Evolutionary conservation across 1,284 basidiomycete genomes (phyloP).

Genomic region (Cutaneotrichosporon sp.): DNA sequence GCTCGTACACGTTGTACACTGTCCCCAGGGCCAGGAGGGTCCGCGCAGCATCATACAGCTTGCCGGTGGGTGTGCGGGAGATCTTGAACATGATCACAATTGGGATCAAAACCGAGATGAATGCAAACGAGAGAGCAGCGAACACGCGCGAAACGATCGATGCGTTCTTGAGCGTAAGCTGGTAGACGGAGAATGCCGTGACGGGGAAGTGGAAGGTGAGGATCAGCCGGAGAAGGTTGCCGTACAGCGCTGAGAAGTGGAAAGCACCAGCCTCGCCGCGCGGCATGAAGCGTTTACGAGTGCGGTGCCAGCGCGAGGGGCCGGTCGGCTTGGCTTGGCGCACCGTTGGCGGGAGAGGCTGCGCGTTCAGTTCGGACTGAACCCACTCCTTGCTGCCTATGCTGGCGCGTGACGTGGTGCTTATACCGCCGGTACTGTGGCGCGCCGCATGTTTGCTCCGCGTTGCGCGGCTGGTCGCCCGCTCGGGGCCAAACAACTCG

Average conservation of each 20-base stretch:
- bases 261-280: slow-evolving; percentile 49
- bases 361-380: slow-evolving; percentile 11
- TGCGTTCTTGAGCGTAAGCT: slow-evolving; percentile 63
- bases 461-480: not conserved
- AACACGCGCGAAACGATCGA: slow-evolving; percentile 47
- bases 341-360: slow-evolving; percentile 12
- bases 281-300: slow-evolving; percentile 45
- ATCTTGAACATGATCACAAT: slow-evolving; percentile 69
- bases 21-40: slow-evolving; percentile 86
- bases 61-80: slow-evolving; percentile 71
- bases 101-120: slow-evolving; percentile 75
- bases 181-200: slow-evolving; percentile 83
- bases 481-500: slow-evolving; percentile 25
- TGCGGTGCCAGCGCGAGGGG: slow-evolving; percentile 22
- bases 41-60: slow-evolving; percentile 88
- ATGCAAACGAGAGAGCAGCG: slow-evolving; percentile 55
- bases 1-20: slow-evolving; percentile 92
- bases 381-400: slow-evolving; percentile 19
- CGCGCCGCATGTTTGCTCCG: not conserved
- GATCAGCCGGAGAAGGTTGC: slow-evolving; percentile 84
- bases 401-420: slow-evolving; percentile 8
- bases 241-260: slow-evolving; percentile 51
- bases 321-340: not conserved
- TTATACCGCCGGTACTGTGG: not conserved
- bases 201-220: slow-evolving; percentile 90